phyloP scores from a whole-genome alignment of 164 flowering plant species.

The Aristolochia californica region DNA sequence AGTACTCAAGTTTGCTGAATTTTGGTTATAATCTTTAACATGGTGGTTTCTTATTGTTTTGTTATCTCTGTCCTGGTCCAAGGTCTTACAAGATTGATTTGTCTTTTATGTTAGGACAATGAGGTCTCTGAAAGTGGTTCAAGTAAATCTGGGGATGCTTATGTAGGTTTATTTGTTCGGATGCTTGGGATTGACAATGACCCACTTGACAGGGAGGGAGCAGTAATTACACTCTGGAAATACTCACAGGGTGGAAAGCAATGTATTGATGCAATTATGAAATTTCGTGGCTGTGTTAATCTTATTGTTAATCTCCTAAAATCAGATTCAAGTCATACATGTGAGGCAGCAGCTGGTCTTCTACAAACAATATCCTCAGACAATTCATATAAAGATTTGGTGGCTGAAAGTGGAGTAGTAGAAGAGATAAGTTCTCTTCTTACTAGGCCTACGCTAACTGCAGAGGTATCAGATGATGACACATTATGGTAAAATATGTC shows the following conservation, averaged over 20 bases:
- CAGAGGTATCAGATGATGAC: conserved; percentile 35
- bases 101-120: conserved; percentile 27
- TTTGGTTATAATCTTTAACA: no score
- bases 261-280: conserved; percentile 54
- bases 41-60: no score
- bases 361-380: conserved; percentile 50
- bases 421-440: conserved; percentile 67
- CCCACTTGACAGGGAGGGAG: conserved; percentile 74
- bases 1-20: no score
- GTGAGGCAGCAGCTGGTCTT: conserved; percentile 91
- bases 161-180: conserved; percentile 62
- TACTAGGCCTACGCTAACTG: conserved; percentile 33
- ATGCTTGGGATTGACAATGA: conserved; percentile 83
- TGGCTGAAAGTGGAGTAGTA: conserved; percentile 74
- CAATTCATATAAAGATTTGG: conserved; percentile 42
- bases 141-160: conserved; percentile 35
- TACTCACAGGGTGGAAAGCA: conserved; percentile 75
- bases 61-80: no score
- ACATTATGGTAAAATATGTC: conserved; percentile 6
- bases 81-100: not conserved
- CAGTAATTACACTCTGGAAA: conserved; percentile 67
- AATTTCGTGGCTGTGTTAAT: conserved; percentile 56
- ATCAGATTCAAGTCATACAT: conserved; percentile 49
- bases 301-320: conserved; percentile 58
- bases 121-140: conserved; percentile 18